Conservation (phyloP, 192 early-diverging fungal genomes). For the Coemansia sp. region DNA sequence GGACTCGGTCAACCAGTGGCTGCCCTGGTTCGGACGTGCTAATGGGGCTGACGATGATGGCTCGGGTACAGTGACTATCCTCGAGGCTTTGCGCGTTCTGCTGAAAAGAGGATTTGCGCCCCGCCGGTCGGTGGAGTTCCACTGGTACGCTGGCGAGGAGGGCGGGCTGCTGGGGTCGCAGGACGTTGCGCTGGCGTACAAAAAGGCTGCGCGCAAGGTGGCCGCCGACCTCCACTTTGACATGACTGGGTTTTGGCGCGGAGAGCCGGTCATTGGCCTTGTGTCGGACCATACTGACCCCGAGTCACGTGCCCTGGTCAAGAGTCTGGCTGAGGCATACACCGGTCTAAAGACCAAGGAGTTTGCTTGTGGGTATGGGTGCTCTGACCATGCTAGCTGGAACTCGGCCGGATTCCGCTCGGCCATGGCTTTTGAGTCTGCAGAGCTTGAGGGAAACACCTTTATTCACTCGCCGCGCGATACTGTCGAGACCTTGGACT, state of each 20-base stretch:
- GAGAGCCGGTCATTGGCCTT: constrained; percentile 70
- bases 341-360: constrained; percentile 61
- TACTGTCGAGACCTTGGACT: constrained; percentile 69
- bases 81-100: constrained; percentile 80
- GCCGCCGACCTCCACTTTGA: constrained; percentile 84
- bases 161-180: constrained; percentile 87
- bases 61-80: constrained; percentile 83
- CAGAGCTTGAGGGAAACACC: constrained; percentile 67
- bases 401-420: constrained; percentile 81
- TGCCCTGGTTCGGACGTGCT: constrained; percentile 71
- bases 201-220: constrained; percentile 57
- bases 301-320: constrained; percentile 55
- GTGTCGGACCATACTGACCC: constrained; percentile 78
- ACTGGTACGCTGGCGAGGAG: constrained; percentile 93
- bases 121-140: constrained; percentile 84
- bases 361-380: constrained; percentile 86
- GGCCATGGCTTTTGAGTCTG: constrained; percentile 79
- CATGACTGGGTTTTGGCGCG: constrained; percentile 88
- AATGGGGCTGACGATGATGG: constrained; percentile 90
- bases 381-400: constrained; percentile 93
- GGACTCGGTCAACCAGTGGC: constrained; percentile 83
- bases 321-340: constrained; percentile 61
- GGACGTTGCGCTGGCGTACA: constrained; percentile 72
- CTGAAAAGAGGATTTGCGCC: constrained; percentile 68
- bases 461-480: constrained; percentile 84